These are phyloP conservation scores for Jacaranda mimosifolia DNA, from an alignment of 257 asterid species.

Conservation along the genomic window DNA sequence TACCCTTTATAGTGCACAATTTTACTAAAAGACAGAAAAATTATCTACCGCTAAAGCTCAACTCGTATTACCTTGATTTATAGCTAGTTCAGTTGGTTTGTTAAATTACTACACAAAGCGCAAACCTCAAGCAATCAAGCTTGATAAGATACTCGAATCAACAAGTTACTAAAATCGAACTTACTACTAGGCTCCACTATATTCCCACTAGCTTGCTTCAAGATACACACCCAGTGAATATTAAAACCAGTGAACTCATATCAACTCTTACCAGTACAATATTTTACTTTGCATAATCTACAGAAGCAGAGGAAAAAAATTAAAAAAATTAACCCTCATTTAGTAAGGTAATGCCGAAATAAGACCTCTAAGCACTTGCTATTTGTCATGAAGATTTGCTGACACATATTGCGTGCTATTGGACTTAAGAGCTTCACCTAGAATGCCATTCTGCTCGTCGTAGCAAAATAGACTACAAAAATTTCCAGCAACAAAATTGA, in stretches of 20 bases:
- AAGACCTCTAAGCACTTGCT: slow-evolving; percentile 78
- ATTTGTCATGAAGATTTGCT: slow-evolving; percentile 92
- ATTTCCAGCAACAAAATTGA: too few species aligned
- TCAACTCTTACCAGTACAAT: slow-evolving; percentile 3
- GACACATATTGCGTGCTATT: slow-evolving; percentile 79
- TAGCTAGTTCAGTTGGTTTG: neutral
- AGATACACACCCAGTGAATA: slow-evolving; percentile 25
- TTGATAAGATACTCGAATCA: neutral
- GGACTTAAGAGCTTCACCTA: slow-evolving; percentile 73
- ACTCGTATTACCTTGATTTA: neutral
- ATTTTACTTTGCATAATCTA: slow-evolving; percentile 6
- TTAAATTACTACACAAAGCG: neutral
- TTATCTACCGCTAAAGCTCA: neutral
- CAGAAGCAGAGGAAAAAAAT: neutral
- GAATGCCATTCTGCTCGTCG: slow-evolving; percentile 76
- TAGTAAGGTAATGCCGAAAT: slow-evolving; percentile 2
- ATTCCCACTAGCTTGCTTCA: neutral
- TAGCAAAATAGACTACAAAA: too few species aligned
- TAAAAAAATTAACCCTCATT: slow-evolving; percentile 15
- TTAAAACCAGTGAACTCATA: slow-evolving; percentile 9
- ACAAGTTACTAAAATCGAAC: slow-evolving; percentile 25
- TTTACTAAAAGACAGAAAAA: neutral
- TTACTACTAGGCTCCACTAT: neutral
- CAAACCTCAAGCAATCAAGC: slow-evolving; percentile 18
- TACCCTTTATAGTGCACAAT: neutral